These are phyloP conservation scores for Wickerhamiella dianesei DNA, from an alignment of 805 yeast genomes.

Conservation along the genomic window DNA sequence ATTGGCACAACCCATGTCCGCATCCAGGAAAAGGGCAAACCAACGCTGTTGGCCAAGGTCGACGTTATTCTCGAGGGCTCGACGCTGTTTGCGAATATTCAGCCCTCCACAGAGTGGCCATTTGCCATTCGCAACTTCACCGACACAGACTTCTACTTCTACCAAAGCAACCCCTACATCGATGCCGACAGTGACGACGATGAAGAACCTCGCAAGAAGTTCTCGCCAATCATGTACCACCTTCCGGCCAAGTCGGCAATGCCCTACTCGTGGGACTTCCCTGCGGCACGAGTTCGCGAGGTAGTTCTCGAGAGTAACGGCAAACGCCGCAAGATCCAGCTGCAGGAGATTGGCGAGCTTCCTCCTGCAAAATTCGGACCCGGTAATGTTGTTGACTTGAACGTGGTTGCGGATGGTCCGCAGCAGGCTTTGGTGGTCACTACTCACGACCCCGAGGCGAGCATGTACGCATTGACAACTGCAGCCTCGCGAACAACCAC, in stretches of 20 bases:
- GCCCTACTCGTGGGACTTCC: slow-evolving; percentile 98
- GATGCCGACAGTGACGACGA: slow-evolving; percentile 49
- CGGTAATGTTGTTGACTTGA: slow-evolving; percentile 57
- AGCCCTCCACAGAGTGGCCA: slow-evolving; percentile 82
- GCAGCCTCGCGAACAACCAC: slow-evolving; percentile 7
- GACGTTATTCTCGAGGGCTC: slow-evolving; percentile 70
- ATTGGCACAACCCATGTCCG: slow-evolving; percentile 72
- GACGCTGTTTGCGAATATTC: slow-evolving; percentile 61
- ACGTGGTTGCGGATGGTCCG: slow-evolving; percentile 94
- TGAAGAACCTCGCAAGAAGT: slow-evolving; percentile 29
- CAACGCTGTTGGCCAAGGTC: slow-evolving; percentile 48
- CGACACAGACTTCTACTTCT: slow-evolving; percentile 71
- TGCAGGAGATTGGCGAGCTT: slow-evolving; percentile 86
- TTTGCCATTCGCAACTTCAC: slow-evolving; percentile 82
- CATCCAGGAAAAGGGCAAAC: slow-evolving; percentile 45
- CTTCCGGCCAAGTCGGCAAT: slow-evolving; percentile 84
- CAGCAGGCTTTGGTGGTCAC: slow-evolving; percentile 77
- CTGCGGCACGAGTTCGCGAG: slow-evolving; percentile 78
- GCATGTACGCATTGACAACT: slow-evolving; percentile 49
- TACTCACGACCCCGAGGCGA: slow-evolving; percentile 62
- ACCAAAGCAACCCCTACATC: slow-evolving; percentile 65
- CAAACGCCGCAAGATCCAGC: slow-evolving; percentile 47
- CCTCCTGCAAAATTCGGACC: slow-evolving; percentile 62
- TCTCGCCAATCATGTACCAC: slow-evolving; percentile 65
- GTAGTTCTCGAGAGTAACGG: slow-evolving; percentile 39